Conservation (phyloP, 495 filamentous ascomycete genomes). For the Diplogelasinospora grovesii region DNA sequence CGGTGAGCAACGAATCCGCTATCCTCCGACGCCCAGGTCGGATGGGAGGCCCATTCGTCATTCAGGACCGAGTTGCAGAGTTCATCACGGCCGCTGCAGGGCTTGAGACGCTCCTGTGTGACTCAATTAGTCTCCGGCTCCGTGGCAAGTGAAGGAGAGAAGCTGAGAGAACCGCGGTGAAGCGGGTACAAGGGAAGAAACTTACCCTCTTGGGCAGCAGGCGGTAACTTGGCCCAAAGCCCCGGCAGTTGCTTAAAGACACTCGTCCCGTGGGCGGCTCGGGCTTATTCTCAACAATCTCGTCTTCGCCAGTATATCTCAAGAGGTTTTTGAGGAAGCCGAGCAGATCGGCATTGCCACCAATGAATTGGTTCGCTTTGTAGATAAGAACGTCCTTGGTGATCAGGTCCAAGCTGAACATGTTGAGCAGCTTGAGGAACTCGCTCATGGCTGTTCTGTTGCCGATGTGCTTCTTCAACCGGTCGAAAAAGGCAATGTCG, state of each 20-base stretch:
- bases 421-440: constrained; percentile 90
- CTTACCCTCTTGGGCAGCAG: constrained; percentile 73
- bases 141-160: not conserved
- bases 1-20: constrained; percentile 96
- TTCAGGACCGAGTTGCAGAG: constrained; percentile 88
- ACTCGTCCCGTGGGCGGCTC: constrained; percentile 67
- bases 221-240: constrained; percentile 89
- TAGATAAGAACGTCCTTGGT: constrained; percentile 71
- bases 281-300: constrained; percentile 71
- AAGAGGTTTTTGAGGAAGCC: constrained; percentile 79
- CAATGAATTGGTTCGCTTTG: constrained; percentile 79
- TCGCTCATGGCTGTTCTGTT: constrained; percentile 90
- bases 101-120: constrained; percentile 65
- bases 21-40: constrained; percentile 98
- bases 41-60: constrained; percentile 97
- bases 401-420: constrained; percentile 87
- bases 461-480: constrained; percentile 89
- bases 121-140: not conserved
- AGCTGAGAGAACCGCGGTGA: no score
- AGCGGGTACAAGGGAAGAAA: constrained; percentile 8
- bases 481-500: constrained; percentile 88
- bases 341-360: constrained; percentile 79
- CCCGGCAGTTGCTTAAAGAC: constrained; percentile 86
- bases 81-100: constrained; percentile 88
- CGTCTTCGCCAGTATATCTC: constrained; percentile 61